Conservation (phyloP, 1,284 basidiomycete genomes). For the Irpex sp. region DNA sequence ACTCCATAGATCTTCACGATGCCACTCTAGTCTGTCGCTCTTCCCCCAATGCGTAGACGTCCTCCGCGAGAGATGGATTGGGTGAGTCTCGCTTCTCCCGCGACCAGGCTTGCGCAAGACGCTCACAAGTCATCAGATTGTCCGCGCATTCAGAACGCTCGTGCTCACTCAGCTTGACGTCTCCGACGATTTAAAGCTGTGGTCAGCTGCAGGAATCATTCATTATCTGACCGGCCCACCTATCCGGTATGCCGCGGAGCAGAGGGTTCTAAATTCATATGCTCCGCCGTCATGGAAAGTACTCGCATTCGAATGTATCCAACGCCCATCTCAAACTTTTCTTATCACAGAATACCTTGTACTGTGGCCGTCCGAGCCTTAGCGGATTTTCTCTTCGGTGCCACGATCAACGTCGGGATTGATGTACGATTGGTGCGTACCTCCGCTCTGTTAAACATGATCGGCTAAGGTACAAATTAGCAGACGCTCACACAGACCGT, state of each 20-base stretch:
- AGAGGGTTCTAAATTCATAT: neutral
- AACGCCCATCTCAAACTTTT: neutral
- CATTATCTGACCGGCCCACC: neutral
- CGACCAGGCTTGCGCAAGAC: neutral
- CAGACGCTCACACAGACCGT: neutral
- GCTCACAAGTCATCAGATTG: neutral
- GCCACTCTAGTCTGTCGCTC: neutral
- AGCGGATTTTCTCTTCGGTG: neutral
- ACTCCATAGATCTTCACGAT: neutral
- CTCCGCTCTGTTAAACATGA: neutral
- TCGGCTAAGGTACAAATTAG: neutral
- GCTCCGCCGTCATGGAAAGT: neutral
- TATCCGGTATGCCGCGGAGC: neutral
- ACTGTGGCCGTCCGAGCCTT: neutral
- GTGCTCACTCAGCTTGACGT: conserved; percentile 1
- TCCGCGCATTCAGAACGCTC: neutral
- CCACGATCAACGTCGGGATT: neutral
- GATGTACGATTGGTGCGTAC: neutral
- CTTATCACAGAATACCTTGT: neutral
- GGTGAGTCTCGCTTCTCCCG: neutral
- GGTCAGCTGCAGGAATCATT: neutral
- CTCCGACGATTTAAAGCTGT: neutral
- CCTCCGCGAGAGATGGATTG: neutral
- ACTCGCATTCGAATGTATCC: no score
- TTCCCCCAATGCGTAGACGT: neutral